phyloP scores from a whole-genome alignment of 345 rosid species.

The Boechera stricta region DNA sequence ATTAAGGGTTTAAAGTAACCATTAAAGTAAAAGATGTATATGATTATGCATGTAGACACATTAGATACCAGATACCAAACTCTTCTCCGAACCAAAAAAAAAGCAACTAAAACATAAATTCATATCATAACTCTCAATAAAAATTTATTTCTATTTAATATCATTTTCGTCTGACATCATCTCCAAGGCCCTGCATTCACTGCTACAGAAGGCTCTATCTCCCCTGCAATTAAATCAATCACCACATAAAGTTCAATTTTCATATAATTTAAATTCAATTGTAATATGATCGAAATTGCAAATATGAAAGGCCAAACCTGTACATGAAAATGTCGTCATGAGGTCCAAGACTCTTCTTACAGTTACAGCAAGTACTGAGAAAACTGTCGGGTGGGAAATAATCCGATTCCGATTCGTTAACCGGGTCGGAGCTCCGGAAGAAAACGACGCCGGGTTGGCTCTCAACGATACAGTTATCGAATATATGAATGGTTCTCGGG shows the following conservation, averaged over 20 bases:
- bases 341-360: slow-evolving; percentile 78
- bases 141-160: slow-evolving; percentile 25
- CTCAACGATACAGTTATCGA: slow-evolving; percentile 76
- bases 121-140: slow-evolving; percentile 27
- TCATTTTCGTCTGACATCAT: slow-evolving; percentile 62
- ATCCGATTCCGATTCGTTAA: slow-evolving; percentile 43
- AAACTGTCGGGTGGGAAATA: slow-evolving; percentile 60
- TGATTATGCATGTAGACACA: slow-evolving; percentile 43
- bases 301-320: slow-evolving; percentile 56
- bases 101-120: slow-evolving; percentile 39
- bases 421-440: slow-evolving; percentile 43
- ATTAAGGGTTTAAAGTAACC: slow-evolving; percentile 14
- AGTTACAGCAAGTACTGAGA: slow-evolving; percentile 74
- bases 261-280: not conserved
- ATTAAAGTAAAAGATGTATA: slow-evolving; percentile 24
- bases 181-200: slow-evolving; percentile 75
- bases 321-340: slow-evolving; percentile 93
- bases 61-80: slow-evolving; percentile 31
- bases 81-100: slow-evolving; percentile 7
- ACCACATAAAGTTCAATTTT: not conserved
- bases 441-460: slow-evolving; percentile 64
- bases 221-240: slow-evolving; percentile 57
- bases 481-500: slow-evolving; percentile 91
- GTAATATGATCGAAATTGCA: not conserved
- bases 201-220: slow-evolving; percentile 92